A percentile compares a stretch with the other conserved stretches of the same genome.
Evolutionary conservation across 148 eudicot species (phyloP).

Genomic region (Dysphania ambrosioides): DNA sequence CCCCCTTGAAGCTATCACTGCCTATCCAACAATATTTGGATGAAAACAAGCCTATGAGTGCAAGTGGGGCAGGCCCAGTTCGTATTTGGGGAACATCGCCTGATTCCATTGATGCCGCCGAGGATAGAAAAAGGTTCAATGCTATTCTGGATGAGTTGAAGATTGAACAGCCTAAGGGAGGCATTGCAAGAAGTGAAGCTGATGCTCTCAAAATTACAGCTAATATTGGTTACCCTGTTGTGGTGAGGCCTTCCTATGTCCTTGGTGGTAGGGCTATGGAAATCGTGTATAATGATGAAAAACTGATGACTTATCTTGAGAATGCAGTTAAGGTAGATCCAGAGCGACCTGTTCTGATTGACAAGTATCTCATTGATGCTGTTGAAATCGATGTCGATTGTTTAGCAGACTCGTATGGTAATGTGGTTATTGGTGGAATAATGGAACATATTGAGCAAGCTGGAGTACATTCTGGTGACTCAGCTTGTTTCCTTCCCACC

Average conservation of each 20-base stretch:
- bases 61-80: conserved; percentile 74
- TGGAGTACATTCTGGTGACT: conserved; percentile 97
- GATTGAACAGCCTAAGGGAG: conserved; percentile 91
- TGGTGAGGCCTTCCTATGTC: conserved; percentile 94
- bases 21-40: conserved; percentile 85
- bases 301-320: conserved; percentile 64
- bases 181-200: conserved; percentile 83
- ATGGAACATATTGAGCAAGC: conserved; percentile 99
- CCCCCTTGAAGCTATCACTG: conserved; percentile 83
- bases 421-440: conserved; percentile 96
- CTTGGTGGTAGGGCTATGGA: conserved; percentile 98
- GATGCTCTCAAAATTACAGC: conserved; percentile 82
- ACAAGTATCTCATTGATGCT: conserved; percentile 80
- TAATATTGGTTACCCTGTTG: conserved; percentile 96
- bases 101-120: conserved; percentile 96
- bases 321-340: conserved; percentile 95
- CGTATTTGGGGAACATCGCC: conserved; percentile 99
- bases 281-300: conserved; percentile 88
- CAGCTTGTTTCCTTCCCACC: conserved; percentile 90
- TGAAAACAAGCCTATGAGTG: conserved; percentile 57
- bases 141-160: conserved; percentile 73
- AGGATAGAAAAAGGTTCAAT: conserved; percentile 91
- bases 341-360: conserved; percentile 81
- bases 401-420: conserved; percentile 73
- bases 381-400: conserved; percentile 87